A percentile compares a stretch with the other conserved stretches of the same genome.
phyloP scores from a whole-genome alignment of 805 yeast genomes.

The Maudiozyma saulgeensis region DNA sequence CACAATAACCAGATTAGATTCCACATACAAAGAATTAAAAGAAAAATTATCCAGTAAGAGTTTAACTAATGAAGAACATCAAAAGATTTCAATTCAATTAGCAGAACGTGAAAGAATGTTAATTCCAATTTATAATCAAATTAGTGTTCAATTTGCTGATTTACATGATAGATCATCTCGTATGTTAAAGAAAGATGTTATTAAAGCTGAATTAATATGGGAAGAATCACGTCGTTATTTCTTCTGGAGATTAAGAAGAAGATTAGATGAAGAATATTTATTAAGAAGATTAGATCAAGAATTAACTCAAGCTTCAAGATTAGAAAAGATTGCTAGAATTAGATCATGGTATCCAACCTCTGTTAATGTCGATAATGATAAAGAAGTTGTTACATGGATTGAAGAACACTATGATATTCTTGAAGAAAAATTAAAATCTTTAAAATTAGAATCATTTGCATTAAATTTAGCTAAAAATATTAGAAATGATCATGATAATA shows the following conservation, averaged over 20 bases:
- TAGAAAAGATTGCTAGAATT: conserved; percentile 79
- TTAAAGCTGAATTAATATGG: conserved; percentile 82
- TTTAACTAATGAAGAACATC: conserved; percentile 54
- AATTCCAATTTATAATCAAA: conserved; percentile 83
- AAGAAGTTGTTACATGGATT: conserved; percentile 73
- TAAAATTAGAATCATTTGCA: conserved; percentile 59
- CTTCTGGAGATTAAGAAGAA: conserved; percentile 98
- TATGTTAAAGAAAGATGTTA: conserved; percentile 91
- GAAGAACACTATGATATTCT: conserved; percentile 64
- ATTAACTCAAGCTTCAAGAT: conserved; percentile 49
- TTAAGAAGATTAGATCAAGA: conserved; percentile 62
- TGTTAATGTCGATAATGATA: conserved; percentile 62
- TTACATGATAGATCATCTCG: conserved; percentile 96
- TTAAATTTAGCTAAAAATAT: conserved; percentile 52
- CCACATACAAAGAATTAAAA: conserved; percentile 59
- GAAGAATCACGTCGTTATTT: conserved; percentile 82
- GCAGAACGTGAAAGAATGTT: conserved; percentile 69
- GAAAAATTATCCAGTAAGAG: conserved; percentile 44
- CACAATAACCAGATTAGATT: conserved; percentile 89
- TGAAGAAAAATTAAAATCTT: conserved; percentile 49
- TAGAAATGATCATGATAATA: conserved; percentile 44
- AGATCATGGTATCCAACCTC: conserved; percentile 77
- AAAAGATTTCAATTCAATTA: conserved; percentile 54
- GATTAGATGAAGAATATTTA: conserved; percentile 85
- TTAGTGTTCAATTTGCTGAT: conserved; percentile 94